Base-by-base conservation (phyloP, 1,284 basidiomycete species). In the Hemileia vastatrix region DNA sequence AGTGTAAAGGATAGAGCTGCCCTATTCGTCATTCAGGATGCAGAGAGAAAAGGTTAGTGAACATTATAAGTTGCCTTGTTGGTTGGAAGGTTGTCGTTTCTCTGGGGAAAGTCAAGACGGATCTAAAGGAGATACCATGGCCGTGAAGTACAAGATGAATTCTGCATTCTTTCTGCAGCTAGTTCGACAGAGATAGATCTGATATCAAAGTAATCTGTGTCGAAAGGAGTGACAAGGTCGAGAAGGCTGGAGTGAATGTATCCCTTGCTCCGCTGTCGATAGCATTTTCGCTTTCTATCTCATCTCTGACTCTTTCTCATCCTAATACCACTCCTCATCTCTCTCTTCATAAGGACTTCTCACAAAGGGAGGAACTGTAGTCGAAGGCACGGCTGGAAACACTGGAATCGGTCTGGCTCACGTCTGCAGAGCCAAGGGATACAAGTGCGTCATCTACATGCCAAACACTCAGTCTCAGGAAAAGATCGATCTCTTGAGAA, bases 361-460 rank as follows among this genome's bases (percentile, higher is more conserved):
- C 67, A 84, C 86, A 73, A 84, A 90, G 1, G 93, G 94, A 43
- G 94, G 94, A 1, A 96, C 91, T 0, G 86, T 98, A 63, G 92
- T 98, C 9, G 94, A 98, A 78, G 94, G 94, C 1, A 98, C 94
- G 0, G 94, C 94, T 32, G 94, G 94, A n/a, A 98, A 98, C 79
- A 98, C 94, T 4, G 94, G 93, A 56, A 96, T 96, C 67, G 93
- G 93, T 51, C 83, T 97, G 36, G 92, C 93, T 3, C 92, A 78
- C 58, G 90, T 97, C 58, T 97, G 94, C 78, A 81, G 94, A 70
- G 84, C 89, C 24, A 84, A 83, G 69, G 93, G 95, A 2, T 98
- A 98, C 81, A 88, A 86, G 76, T 97, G 94, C 74, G 93, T 98
- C n/a, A 98, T 98, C 74, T 98, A 91, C 83, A 97, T 98, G 94